phyloP scores from a whole-genome alignment of 192 early-diverging fungal genomes.

The Coemansia sp. region DNA sequence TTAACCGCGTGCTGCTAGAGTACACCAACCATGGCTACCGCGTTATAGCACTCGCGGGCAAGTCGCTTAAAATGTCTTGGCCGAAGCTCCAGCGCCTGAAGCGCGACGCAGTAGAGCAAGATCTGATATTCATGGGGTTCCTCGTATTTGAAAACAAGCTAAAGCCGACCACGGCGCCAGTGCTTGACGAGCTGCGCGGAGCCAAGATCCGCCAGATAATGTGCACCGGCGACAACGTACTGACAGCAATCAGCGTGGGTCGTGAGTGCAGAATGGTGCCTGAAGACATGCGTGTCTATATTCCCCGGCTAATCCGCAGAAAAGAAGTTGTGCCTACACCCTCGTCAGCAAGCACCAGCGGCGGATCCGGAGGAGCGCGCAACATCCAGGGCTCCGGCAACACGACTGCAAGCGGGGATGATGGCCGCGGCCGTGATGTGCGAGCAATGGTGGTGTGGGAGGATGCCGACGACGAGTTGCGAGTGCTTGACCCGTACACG shows the following conservation, averaged over 20 bases:
- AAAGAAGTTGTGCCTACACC: constrained; percentile 13
- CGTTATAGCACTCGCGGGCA: constrained; percentile 89
- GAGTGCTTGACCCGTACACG: constrained; percentile 55
- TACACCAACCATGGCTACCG: constrained; percentile 97
- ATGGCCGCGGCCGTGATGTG: constrained; percentile 2
- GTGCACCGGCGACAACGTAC: constrained; percentile 97
- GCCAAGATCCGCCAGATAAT: constrained; percentile 93
- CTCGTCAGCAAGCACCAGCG: not conserved
- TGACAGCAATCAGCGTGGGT: constrained; percentile 92
- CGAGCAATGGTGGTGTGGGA: constrained; percentile 53
- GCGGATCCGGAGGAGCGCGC: not conserved
- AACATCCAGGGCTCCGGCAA: not conserved
- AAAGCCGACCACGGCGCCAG: constrained; percentile 77
- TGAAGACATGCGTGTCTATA: constrained; percentile 66
- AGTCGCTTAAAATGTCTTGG: constrained; percentile 65
- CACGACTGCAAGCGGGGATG: not conserved
- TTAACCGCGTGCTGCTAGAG: constrained; percentile 68
- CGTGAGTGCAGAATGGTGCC: constrained; percentile 90
- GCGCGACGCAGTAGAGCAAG: constrained; percentile 81
- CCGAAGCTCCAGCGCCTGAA: constrained; percentile 66
- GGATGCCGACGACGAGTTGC: constrained; percentile 55
- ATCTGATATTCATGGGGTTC: constrained; percentile 88
- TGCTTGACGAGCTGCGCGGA: constrained; percentile 69
- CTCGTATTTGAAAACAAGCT: constrained; percentile 99
- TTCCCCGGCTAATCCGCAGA: constrained; percentile 64